Evolutionary conservation across 495 filamentous ascomycete genomes (phyloP), one percentile per base, ranked within the genome.

Genomic region (Penicillium roqueforti): DNA sequence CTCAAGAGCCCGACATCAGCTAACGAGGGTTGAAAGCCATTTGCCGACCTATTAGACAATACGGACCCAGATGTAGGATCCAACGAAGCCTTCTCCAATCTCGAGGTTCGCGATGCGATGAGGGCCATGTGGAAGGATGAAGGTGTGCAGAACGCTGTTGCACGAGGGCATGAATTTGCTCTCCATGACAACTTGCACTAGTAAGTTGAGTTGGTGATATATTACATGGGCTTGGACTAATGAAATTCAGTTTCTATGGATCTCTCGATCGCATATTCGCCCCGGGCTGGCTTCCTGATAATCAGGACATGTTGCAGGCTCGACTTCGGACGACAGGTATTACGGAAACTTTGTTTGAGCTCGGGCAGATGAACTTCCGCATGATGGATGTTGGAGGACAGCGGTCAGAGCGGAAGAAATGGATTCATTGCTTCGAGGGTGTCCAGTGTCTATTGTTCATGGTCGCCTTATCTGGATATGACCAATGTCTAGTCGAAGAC

Each of bases 321-420:
- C 85, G 93, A 62, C 74, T 97, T 68, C 83, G 92, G 59, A 97
- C 92, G 16, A 97, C 93, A 7, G 93, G 93, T 62, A 98, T 98
- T 56, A 98, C 91, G 34, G 93, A 98, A 70, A 97, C 93, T 1
- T 77, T 95, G 54, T 98, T 98, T 72, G 92, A 96, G 68, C 80
- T 97, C 20, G 92, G 92, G 25, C 84, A 92, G 58, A 83, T 97
- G 68, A 97, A 92, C 58, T 98, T 97, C 70, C 85, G 91, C 47
- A 98, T 98, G 93, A 97, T 97, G 76, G 93, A 98, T 64, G 93
- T 98, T 54, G 93, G 93, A 61, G 93, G 93, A 47, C 93, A 98
- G 70, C 79, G 93, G 59, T 97, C 95, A 20, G 93, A 98, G 62
- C 87, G 93, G 47, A 98, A 98, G 81, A 98, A 98, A 73, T 98